Evolutionary conservation across 2,329 filamentous ascomycete species (phyloP).

Genomic region (Ilyonectria robusta): DNA sequence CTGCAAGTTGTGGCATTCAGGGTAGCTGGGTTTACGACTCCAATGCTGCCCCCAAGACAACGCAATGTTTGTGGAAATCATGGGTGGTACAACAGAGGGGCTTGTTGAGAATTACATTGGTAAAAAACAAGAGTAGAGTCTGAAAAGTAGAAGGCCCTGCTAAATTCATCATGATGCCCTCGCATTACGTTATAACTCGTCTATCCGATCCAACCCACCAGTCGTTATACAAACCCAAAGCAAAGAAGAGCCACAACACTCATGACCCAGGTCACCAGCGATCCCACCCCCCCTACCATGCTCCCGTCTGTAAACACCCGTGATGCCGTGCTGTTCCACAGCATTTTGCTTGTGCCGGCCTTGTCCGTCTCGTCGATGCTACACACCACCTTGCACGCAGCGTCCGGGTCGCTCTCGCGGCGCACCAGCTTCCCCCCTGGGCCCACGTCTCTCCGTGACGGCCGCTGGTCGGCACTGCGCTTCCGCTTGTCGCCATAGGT

Average conservation of each 20-base stretch:
- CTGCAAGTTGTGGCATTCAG: no score
- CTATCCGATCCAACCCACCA: not conserved
- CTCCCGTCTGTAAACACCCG: slow-evolving; percentile 2
- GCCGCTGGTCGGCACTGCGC: slow-evolving; percentile 11
- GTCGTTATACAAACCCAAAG: not conserved
- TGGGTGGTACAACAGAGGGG: no score
- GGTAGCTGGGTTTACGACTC: no score
- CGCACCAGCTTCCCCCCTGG: slow-evolving; percentile 52
- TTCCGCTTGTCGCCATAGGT: slow-evolving; percentile 11
- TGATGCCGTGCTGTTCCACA: slow-evolving; percentile 46
- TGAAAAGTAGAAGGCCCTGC: not conserved
- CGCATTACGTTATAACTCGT: not conserved
- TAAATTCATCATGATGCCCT: not conserved
- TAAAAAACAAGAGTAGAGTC: no score
- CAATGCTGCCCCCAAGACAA: no score
- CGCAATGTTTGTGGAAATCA: no score
- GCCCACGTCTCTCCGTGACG: slow-evolving; percentile 31
- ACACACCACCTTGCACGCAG: slow-evolving; percentile 49
- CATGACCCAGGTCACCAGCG: slow-evolving; percentile 8
- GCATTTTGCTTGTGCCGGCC: slow-evolving; percentile 39
- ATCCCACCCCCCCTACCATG: not conserved
- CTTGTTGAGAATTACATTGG: no score
- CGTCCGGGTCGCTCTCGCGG: slow-evolving; percentile 38
- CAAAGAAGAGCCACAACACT: not conserved
- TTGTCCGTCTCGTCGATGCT: slow-evolving; percentile 53